Conservation (phyloP, 2,329 filamentous ascomycete species). For the Pseudomassariella vexata region DNA sequence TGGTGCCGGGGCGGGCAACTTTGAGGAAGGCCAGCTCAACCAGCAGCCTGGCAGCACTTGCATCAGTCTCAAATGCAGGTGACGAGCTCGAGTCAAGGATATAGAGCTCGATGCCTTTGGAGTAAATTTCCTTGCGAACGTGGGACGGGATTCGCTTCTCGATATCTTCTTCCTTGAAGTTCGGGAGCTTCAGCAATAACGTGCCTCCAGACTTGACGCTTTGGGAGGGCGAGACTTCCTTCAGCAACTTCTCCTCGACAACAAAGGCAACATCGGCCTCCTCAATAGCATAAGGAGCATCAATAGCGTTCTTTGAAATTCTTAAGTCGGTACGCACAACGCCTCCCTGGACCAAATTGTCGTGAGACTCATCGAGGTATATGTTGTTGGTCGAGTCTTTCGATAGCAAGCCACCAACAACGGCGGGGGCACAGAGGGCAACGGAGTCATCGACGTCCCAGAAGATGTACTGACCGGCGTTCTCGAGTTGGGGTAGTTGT, state of each 20-base stretch:
- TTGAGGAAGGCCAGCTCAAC: constrained; percentile 80
- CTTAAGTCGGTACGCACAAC: constrained; percentile 79
- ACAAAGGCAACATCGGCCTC: constrained; percentile 76
- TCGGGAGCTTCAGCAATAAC: constrained; percentile 69
- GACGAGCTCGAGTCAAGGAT: constrained; percentile 68
- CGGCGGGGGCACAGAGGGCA: constrained; percentile 58
- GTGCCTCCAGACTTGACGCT: constrained; percentile 65
- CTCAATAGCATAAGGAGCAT: constrained; percentile 76
- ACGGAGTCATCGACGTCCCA: constrained; percentile 81
- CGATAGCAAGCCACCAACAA: constrained; percentile 56
- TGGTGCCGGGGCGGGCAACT: constrained; percentile 62
- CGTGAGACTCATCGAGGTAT: constrained; percentile 56
- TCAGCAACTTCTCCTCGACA: constrained; percentile 72
- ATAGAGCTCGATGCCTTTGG: constrained; percentile 66
- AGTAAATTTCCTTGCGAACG: constrained; percentile 65
- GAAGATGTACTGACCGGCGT: constrained; percentile 82
- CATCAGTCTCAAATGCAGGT: constrained; percentile 61
- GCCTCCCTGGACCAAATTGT: constrained; percentile 68
- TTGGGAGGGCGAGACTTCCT: constrained; percentile 68
- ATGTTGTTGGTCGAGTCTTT: constrained; percentile 64
- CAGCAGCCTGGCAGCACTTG: constrained; percentile 57
- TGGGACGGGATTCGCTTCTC: constrained; percentile 76
- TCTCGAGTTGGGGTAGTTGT: constrained; percentile 36
- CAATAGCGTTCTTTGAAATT: constrained; percentile 73
- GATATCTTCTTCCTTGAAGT: constrained; percentile 79